These are phyloP conservation scores for Sistotremastrum niveocremeum DNA, from an alignment of 768 basidiomycete species.

Conservation along the genomic window DNA sequence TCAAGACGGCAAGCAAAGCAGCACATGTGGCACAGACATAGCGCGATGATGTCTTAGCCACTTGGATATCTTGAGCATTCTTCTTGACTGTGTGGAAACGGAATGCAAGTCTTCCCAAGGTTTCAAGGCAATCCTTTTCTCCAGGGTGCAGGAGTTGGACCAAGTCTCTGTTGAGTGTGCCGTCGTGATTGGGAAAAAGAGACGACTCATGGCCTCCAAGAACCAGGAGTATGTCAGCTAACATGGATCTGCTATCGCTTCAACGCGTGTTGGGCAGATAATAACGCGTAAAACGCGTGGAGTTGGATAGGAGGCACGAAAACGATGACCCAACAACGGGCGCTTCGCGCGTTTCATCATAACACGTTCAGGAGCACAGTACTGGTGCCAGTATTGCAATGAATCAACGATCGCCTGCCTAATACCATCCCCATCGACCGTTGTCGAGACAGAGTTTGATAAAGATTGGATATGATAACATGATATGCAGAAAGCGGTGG, in stretches of 20 bases:
- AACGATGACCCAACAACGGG: too few species aligned
- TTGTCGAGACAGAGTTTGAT: too few species aligned
- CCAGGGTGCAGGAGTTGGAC: conserved; percentile 73
- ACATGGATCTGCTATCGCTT: conserved; percentile 33
- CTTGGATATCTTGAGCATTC: conserved; percentile 26
- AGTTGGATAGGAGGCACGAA: not conserved
- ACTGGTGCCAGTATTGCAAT: too few species aligned
- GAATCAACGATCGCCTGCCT: too few species aligned
- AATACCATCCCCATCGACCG: too few species aligned
- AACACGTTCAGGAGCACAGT: too few species aligned
- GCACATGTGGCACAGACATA: conserved; percentile 73
- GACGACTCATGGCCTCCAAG: conserved; percentile 83
- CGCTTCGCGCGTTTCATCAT: too few species aligned
- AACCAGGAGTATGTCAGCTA: conserved; percentile 77
- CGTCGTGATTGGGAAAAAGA: conserved; percentile 47
- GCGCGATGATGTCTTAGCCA: conserved; percentile 49
- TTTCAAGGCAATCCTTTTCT: conserved; percentile 73
- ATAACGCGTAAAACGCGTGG: not conserved
- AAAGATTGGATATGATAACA: too few species aligned
- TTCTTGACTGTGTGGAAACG: conserved; percentile 63
- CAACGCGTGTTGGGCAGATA: too few species aligned
- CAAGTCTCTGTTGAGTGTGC: conserved; percentile 50
- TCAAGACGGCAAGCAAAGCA: conserved; percentile 57
- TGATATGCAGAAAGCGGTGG: too few species aligned
- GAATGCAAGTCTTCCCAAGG: conserved; percentile 58